Base-by-base conservation (phyloP, 2,329 filamentous ascomycete species). In the Aspergillus terreus region DNA sequence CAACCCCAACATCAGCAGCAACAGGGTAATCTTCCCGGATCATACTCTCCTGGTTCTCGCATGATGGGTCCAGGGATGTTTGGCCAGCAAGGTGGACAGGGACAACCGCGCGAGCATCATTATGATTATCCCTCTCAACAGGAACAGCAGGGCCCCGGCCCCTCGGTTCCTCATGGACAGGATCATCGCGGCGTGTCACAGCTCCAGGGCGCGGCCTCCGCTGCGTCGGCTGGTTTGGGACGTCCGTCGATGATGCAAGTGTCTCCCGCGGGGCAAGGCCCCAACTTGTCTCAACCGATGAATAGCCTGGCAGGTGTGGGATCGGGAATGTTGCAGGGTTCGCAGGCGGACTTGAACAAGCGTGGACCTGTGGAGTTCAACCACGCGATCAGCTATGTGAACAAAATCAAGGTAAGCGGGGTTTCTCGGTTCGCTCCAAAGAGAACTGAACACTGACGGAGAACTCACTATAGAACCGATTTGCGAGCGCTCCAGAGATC, bases 321-420 rank as follows among this genome's bases (percentile, higher is more conserved):
- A 19, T 77, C 60, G 75, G 82, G 72, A 72, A 86, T 73, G 74
- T 81, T 70, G 74, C 81, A 72, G 74, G 77, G 72, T 23, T 70
- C 69, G n/a, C 73, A 76, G 50, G 72, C 71, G 47, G 78, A 77
- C 47, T 62, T 89, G 68, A 92, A 95, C 71, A 95, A 94, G 67
- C 84, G 92, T 50, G 92, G 92, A 0, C 94, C 94, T 1, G 94
- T 99, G 15, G 94, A 99, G 67, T 99, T 99, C 72, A 99, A 99
- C 68, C 94, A 99, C 73, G 94, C 94, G 0, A 99, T 99, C 58
- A 97, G 92, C 70, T 99, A 99, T 65, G 94, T 99, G 49, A 99
- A 99, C 69, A 99, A 99, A 76, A 99, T 99, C 65, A 99, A 99
- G 86, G 92, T 94, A 75, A 70, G 81, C 10, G 15, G 19, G 17